Conservation (phyloP, 805 yeast genomes). For the Candida maltosa region DNA sequence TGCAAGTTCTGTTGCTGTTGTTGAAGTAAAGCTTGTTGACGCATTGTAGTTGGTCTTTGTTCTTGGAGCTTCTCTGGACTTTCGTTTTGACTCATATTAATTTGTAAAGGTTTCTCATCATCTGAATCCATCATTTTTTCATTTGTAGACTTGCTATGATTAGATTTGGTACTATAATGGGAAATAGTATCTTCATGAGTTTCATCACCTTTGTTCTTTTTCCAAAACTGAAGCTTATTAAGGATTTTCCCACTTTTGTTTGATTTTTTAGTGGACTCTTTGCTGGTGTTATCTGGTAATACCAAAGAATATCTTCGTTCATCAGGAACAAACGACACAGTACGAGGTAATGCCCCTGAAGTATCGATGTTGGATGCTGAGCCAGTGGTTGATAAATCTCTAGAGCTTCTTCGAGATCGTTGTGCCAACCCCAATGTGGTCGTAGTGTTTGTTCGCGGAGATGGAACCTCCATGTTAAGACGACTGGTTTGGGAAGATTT, state of each 20-base stretch:
- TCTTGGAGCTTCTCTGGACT: constrained; percentile 1
- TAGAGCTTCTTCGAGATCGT: neutral
- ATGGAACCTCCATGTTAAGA: no score
- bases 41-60: neutral
- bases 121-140: neutral
- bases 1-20: neutral
- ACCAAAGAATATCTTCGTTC: constrained; percentile 13
- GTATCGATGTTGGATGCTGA: constrained; percentile 3
- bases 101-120: neutral
- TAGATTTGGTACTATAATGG: constrained; percentile 2
- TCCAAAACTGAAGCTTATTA: constrained; percentile 39
- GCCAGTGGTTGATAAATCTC: constrained; percentile 1
- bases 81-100: neutral
- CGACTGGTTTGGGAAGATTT: neutral
- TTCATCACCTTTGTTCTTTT: constrained; percentile 13
- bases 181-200: constrained; percentile 2
- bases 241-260: constrained; percentile 23
- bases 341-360: constrained; percentile 7
- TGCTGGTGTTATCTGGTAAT: constrained; percentile 10
- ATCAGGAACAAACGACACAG: constrained; percentile 18
- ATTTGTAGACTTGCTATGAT: constrained; percentile 1
- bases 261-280: constrained; percentile 9
- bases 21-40: no score
- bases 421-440: neutral
- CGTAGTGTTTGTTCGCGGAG: neutral